Conservation (phyloP, 1,284 basidiomycete species). For the Tranzscheliella williamsii region DNA sequence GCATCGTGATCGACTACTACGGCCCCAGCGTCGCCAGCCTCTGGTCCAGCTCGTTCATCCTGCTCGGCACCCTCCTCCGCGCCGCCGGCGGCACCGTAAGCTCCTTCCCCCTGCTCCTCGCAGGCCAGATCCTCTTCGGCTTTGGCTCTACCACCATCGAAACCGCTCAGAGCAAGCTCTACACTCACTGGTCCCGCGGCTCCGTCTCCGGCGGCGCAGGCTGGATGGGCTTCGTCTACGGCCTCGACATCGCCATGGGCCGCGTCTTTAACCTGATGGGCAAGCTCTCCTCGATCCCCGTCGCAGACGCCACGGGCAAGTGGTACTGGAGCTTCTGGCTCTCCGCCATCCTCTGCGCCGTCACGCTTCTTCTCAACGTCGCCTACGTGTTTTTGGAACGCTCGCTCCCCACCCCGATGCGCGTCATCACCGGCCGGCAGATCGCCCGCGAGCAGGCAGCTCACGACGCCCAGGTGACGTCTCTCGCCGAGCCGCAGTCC, state of each 20-base stretch:
- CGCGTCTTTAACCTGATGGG: constrained; percentile 41
- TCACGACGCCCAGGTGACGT: not conserved
- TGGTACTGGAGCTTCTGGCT: constrained; percentile 63
- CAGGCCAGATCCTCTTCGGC: constrained; percentile 52
- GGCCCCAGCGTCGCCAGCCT: constrained; percentile 50
- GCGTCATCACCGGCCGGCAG: constrained; percentile 46
- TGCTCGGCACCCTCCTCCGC: constrained; percentile 59
- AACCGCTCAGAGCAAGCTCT: constrained; percentile 54
- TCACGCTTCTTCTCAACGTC: constrained; percentile 52
- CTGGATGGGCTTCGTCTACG: constrained; percentile 45
- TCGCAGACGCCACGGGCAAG: constrained; percentile 59
- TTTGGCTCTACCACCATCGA: constrained; percentile 58
- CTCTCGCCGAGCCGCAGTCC: no score
- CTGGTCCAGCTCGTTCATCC: constrained; percentile 53
- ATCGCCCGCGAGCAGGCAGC: not conserved
- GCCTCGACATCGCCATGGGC: constrained; percentile 59
- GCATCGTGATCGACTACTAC: constrained; percentile 63
- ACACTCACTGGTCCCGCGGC: constrained; percentile 40
- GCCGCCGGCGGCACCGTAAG: constrained; percentile 36
- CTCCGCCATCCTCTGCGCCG: constrained; percentile 54
- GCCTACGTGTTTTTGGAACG: constrained; percentile 60
- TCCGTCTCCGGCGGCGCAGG: constrained; percentile 8
- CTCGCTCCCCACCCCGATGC: constrained; percentile 54
- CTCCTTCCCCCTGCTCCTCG: constrained; percentile 39
- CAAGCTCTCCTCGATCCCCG: constrained; percentile 59